Conservation (phyloP, 2,329 filamentous ascomycete genomes). For the Ustulina deusta region DNA sequence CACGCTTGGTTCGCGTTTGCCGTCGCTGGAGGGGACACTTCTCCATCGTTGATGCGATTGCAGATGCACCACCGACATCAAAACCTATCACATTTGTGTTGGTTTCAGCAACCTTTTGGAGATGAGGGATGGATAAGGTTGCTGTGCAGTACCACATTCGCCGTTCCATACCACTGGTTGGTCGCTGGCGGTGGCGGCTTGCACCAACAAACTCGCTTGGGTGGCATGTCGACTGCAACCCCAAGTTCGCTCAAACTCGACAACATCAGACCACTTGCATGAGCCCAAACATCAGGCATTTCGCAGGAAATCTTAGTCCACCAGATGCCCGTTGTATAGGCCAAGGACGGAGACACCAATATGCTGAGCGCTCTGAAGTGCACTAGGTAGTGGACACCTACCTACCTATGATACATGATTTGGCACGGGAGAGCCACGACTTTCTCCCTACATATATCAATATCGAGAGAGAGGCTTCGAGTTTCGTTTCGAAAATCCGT, state of each 20-base stretch:
- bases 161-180: slow-evolving; percentile 23
- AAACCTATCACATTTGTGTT: slow-evolving; percentile 10
- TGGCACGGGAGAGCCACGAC: background rate
- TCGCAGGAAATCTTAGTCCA: slow-evolving; percentile 4
- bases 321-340: slow-evolving; percentile 3
- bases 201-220: slow-evolving; percentile 25
- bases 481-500: slow-evolving; percentile 22
- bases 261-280: slow-evolving; percentile 32
- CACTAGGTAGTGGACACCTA: background rate
- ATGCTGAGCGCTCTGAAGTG: slow-evolving; percentile 13
- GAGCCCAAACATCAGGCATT: slow-evolving; percentile 21
- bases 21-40: slow-evolving; percentile 23
- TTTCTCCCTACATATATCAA: background rate
- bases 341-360: slow-evolving; percentile 7
- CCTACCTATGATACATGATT: background rate
- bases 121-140: slow-evolving; percentile 17
- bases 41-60: slow-evolving; percentile 20
- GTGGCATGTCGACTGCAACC: slow-evolving; percentile 28
- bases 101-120: slow-evolving; percentile 4
- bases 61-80: background rate
- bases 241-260: slow-evolving; percentile 7
- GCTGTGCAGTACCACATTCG: slow-evolving; percentile 11
- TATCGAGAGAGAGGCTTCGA: background rate
- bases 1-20: slow-evolving; percentile 17
- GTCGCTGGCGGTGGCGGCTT: slow-evolving; percentile 15